Evolutionary conservation across 1,284 basidiomycete species (phyloP).

Genomic region (Gymnopus androsaceus): DNA sequence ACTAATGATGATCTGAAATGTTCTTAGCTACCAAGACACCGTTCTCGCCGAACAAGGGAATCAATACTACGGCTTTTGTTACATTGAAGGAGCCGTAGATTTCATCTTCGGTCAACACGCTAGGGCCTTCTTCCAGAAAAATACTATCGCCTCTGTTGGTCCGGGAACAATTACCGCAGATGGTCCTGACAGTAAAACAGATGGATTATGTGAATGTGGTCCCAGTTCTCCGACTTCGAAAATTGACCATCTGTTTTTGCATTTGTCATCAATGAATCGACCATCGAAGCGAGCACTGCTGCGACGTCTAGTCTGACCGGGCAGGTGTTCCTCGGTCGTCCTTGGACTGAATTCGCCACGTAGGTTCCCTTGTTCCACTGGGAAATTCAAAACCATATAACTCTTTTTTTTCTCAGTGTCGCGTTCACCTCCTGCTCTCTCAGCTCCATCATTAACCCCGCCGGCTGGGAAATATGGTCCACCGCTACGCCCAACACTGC

Average conservation of each 20-base stretch:
- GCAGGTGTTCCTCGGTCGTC: slow-evolving; percentile 33
- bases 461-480: slow-evolving; percentile 33
- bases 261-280: slow-evolving; percentile 32
- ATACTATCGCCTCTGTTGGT: slow-evolving; percentile 31
- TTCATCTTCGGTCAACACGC: slow-evolving; percentile 36
- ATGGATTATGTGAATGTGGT: slow-evolving; percentile 3
- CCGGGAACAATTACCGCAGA: slow-evolving; percentile 33
- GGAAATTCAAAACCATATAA: not conserved
- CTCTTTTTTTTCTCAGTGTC: not conserved
- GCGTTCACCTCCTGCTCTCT: slow-evolving; percentile 19
- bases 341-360: slow-evolving; percentile 30
- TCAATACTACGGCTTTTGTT: slow-evolving; percentile 33
- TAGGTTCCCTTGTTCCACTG: no score
- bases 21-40: slow-evolving; percentile 33
- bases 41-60: slow-evolving; percentile 32
- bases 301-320: slow-evolving; percentile 24
- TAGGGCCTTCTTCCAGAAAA: slow-evolving; percentile 32
- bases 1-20: not conserved
- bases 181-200: slow-evolving; percentile 23
- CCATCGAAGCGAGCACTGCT: slow-evolving; percentile 22
- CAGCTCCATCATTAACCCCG: slow-evolving; percentile 26
- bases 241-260: not conserved
- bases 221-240: not conserved
- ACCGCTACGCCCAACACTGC: slow-evolving; percentile 28
- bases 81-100: slow-evolving; percentile 38